Conservation (phyloP, 2,329 filamentous ascomycete genomes). For the Alternaria infectoria region DNA sequence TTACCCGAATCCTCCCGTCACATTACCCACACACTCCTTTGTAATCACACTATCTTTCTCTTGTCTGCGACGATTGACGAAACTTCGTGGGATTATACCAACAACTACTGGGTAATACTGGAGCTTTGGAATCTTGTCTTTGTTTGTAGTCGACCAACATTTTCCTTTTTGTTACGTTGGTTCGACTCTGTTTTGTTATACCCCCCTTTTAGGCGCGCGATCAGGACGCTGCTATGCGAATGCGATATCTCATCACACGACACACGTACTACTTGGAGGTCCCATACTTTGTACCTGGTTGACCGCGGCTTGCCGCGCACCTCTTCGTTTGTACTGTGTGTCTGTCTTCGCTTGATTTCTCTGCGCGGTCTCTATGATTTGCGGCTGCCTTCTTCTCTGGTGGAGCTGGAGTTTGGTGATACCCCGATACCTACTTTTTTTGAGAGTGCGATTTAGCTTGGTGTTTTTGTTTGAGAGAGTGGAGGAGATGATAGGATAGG, state of each 20-base stretch:
- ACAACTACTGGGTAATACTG: constrained; percentile 4
- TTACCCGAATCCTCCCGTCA: constrained; percentile 1
- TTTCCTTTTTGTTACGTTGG: constrained; percentile 4
- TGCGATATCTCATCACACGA: background rate
- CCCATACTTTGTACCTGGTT: background rate
- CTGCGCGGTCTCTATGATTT: background rate
- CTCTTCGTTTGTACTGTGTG: background rate
- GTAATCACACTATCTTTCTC: constrained; percentile 31
- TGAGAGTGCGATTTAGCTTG: background rate
- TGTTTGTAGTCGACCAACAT: constrained; percentile 8
- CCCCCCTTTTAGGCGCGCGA: constrained; percentile 2
- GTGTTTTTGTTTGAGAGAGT: background rate
- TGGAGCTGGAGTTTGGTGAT: constrained; percentile 52
- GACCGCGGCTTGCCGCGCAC: constrained; percentile 6
- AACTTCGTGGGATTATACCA: constrained; percentile 5
- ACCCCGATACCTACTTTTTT: constrained; percentile 34
- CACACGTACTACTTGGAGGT: background rate
- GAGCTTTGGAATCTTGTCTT: background rate
- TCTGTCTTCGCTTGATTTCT: constrained; percentile 9
- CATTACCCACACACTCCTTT: constrained; percentile 27
- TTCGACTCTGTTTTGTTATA: background rate
- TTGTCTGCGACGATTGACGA: constrained; percentile 41
- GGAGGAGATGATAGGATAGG: background rate
- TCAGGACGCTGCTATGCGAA: constrained; percentile 23
- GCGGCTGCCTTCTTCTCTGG: constrained; percentile 37